Evolutionary conservation across 768 basidiomycete species (phyloP).

Genomic region (Trametes punicea): DNA sequence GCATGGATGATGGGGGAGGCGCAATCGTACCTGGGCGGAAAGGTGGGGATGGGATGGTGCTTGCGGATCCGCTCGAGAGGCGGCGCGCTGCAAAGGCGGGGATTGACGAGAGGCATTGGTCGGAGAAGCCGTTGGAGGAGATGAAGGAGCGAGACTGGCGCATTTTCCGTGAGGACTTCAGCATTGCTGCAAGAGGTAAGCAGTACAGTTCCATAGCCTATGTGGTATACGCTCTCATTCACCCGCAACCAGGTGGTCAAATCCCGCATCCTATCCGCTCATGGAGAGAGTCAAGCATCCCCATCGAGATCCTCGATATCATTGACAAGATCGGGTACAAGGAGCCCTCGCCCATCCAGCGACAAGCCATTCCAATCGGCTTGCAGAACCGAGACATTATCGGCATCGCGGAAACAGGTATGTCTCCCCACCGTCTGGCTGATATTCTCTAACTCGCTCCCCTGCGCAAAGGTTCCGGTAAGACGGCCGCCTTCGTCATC

Average conservation of each 20-base stretch:
- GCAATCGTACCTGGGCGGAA: conserved; percentile 33
- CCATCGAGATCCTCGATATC: conserved; percentile 69
- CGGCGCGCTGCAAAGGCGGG: conserved; percentile 77
- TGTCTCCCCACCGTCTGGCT: conserved; percentile 24
- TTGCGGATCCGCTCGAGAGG: conserved; percentile 81
- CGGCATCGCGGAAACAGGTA: conserved; percentile 97
- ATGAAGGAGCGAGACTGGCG: conserved; percentile 99
- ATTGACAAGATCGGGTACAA: conserved; percentile 94
- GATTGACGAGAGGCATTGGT: conserved; percentile 96
- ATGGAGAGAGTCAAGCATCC: conserved; percentile 88
- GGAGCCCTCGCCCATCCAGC: conserved; percentile 94
- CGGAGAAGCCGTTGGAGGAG: conserved; percentile 85
- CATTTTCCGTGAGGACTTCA: conserved; percentile 98
- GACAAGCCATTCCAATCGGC: conserved; percentile 99
- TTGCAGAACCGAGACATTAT: conserved; percentile 95
- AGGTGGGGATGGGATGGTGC: conserved; percentile 40
- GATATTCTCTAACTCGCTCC: not conserved
- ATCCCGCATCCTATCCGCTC: conserved; percentile 93
- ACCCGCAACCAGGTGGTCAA: conserved; percentile 64
- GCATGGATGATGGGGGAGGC: conserved; percentile 78
- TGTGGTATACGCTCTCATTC: not conserved
- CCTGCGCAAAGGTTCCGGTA: conserved; percentile 82
- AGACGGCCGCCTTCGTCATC: conserved; percentile 97
- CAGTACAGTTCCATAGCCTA: not conserved
- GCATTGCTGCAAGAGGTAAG: conserved; percentile 86